phyloP scores from a whole-genome alignment of 1,284 basidiomycete species.

The Fomes fomentarius region DNA sequence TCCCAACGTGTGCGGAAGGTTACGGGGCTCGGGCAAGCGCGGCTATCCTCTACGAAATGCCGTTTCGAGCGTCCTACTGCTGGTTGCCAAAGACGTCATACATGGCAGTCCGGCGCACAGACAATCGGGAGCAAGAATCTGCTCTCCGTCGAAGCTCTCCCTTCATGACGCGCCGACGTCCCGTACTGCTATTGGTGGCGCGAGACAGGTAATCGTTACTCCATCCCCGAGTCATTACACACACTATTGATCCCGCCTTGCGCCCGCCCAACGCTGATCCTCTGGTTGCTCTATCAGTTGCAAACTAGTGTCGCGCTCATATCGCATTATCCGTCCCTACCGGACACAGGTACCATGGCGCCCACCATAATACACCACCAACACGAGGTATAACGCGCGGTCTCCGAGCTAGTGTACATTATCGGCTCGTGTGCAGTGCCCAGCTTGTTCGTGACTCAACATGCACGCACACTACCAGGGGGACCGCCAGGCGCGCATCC shows the following conservation, averaged over 20 bases:
- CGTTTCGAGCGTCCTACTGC: background rate
- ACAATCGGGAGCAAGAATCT: conserved; percentile 3
- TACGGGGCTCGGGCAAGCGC: background rate
- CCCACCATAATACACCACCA: too few relatives aligned
- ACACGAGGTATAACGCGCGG: too few relatives aligned
- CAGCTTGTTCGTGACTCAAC: background rate
- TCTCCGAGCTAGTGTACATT: too few relatives aligned
- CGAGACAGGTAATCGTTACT: background rate
- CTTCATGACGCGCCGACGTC: background rate
- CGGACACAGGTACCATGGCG: background rate
- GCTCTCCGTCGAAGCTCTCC: background rate
- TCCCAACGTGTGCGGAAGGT: too few relatives aligned
- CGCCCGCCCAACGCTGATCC: background rate
- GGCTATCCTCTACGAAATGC: background rate
- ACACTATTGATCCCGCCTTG: background rate
- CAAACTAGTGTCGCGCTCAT: background rate
- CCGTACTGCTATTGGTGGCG: background rate
- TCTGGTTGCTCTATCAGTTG: background rate
- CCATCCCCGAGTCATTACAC: background rate
- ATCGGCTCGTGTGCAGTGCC: too few relatives aligned
- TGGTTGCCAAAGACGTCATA: background rate
- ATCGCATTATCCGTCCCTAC: background rate
- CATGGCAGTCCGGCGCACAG: background rate
- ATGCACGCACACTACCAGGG: background rate
- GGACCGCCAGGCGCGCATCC: background rate